These are phyloP conservation scores for Lasiosphaeris hirsuta DNA, from an alignment of 495 filamentous ascomycete species.

Conservation along the genomic window DNA sequence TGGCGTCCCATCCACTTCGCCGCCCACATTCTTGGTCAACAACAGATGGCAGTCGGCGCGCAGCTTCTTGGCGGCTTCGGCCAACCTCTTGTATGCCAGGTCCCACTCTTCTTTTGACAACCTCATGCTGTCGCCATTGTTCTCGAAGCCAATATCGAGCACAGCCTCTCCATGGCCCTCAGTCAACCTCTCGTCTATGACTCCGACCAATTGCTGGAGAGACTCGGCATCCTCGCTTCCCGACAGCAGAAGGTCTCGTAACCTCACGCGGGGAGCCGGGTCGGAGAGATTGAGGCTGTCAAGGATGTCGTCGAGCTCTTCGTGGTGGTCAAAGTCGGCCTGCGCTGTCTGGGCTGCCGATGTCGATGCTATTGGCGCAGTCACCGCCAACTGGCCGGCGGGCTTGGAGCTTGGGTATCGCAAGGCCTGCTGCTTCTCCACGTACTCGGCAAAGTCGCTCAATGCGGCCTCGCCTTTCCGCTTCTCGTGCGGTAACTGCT, in stretches of 20 bases:
- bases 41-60: conserved; percentile 74
- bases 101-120: conserved; percentile 78
- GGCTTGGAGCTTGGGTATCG: conserved; percentile 46
- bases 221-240: conserved; percentile 53
- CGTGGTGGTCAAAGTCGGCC: conserved; percentile 60
- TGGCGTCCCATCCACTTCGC: conserved; percentile 64
- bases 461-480: conserved; percentile 86
- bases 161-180: conserved; percentile 90
- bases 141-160: conserved; percentile 90
- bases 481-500: conserved; percentile 68
- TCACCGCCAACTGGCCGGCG: conserved; percentile 15
- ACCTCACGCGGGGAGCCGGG: conserved; percentile 58
- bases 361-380: conserved; percentile 27
- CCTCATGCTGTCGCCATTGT: conserved; percentile 87
- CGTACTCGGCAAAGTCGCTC: conserved; percentile 96
- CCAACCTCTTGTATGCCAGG: conserved; percentile 64
- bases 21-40: conserved; percentile 84
- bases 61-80: conserved; percentile 59
- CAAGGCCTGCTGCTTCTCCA: conserved; percentile 83
- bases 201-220: conserved; percentile 53
- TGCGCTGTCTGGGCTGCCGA: conserved; percentile 1
- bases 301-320: conserved; percentile 86
- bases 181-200: conserved; percentile 65
- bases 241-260: conserved; percentile 76
- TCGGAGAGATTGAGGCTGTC: conserved; percentile 83